These are phyloP conservation scores for Phytophthora fragariaefolia DNA, from an alignment of 352 stramenopile genomes.

Conservation along the genomic window DNA sequence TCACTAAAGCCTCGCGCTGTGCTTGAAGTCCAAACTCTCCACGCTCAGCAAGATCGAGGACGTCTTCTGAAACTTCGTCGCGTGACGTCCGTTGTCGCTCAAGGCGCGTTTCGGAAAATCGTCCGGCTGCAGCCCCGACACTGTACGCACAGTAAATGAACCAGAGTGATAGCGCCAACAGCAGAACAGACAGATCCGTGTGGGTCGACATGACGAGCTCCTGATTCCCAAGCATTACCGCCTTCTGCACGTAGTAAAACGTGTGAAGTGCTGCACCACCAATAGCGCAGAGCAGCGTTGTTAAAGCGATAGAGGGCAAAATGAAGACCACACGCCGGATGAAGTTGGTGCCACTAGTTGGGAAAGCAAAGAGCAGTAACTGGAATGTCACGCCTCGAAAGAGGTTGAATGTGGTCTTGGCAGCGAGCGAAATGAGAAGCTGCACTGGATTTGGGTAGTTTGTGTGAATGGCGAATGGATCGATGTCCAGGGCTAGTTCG, in stretches of 20 bases:
- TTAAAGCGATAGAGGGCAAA: slow-evolving; percentile 47
- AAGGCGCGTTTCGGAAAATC: slow-evolving; percentile 47
- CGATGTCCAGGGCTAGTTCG: slow-evolving; percentile 40
- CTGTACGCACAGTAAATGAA: slow-evolving; percentile 50
- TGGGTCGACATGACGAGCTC: slow-evolving; percentile 39
- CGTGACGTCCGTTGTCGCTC: slow-evolving; percentile 44
- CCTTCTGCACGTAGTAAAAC: slow-evolving; percentile 67
- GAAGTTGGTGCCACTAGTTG: slow-evolving; percentile 51
- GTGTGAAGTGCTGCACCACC: slow-evolving; percentile 47
- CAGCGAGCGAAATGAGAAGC: slow-evolving; percentile 45
- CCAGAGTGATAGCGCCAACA: slow-evolving; percentile 52
- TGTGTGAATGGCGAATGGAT: slow-evolving; percentile 53
- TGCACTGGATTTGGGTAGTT: slow-evolving; percentile 47
- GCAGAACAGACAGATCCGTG: slow-evolving; percentile 47
- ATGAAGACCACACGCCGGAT: slow-evolving; percentile 47
- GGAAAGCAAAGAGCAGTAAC: slow-evolving; percentile 63
- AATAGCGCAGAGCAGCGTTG: slow-evolving; percentile 51
- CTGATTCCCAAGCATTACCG: slow-evolving; percentile 39
- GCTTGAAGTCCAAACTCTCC: slow-evolving; percentile 75
- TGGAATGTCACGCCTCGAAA: slow-evolving; percentile 61
- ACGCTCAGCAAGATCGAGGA: slow-evolving; percentile 63
- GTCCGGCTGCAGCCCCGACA: slow-evolving; percentile 38
- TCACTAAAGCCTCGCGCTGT: slow-evolving; percentile 61
- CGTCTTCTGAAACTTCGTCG: slow-evolving; percentile 51
- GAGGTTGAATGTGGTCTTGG: slow-evolving; percentile 68